phyloP scores from a whole-genome alignment of 2,329 filamentous ascomycete species.

The Thielaviopsis ethacetica region DNA sequence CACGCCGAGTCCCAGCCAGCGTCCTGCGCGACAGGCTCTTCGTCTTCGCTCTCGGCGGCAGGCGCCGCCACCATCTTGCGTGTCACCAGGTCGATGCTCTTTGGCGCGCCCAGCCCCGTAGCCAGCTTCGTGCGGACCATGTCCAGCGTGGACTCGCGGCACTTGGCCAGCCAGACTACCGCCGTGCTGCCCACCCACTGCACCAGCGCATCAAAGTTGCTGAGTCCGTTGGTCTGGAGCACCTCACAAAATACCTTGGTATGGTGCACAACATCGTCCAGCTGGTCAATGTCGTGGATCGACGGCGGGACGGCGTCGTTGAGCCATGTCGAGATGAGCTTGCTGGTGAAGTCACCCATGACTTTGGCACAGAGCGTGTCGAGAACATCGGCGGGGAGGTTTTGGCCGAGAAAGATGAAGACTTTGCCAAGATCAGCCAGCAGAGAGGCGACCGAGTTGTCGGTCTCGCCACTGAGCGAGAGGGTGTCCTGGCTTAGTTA shows the following conservation, averaged over 20 bases:
- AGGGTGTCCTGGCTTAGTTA: constrained; percentile 25
- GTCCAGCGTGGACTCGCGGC: constrained; percentile 64
- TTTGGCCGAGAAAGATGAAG: constrained; percentile 34
- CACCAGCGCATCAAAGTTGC: constrained; percentile 43
- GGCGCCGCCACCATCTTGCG: constrained; percentile 72
- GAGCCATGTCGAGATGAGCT: constrained; percentile 59
- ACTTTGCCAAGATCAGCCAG: constrained; percentile 36
- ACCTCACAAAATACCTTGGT: constrained; percentile 47
- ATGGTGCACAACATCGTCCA: constrained; percentile 52
- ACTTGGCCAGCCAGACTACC: constrained; percentile 70
- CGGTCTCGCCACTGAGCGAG: constrained; percentile 25
- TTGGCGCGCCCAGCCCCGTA: constrained; percentile 45
- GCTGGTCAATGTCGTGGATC: constrained; percentile 51
- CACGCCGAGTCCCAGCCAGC: constrained; percentile 67
- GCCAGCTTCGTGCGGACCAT: constrained; percentile 54
- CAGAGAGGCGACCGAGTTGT: constrained; percentile 31
- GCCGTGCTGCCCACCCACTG: constrained; percentile 73
- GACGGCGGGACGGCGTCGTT: constrained; percentile 60
- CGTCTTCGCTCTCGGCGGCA: constrained; percentile 39
- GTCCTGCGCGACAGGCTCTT: constrained; percentile 27
- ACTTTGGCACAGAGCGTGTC: constrained; percentile 50
- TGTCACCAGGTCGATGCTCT: constrained; percentile 67
- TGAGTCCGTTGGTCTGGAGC: constrained; percentile 47
- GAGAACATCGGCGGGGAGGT: constrained; percentile 37
- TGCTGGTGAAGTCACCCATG: constrained; percentile 50